These are phyloP conservation scores for Metschnikowia lachancei DNA, from an alignment of 805 yeast species.

Conservation along the genomic window DNA sequence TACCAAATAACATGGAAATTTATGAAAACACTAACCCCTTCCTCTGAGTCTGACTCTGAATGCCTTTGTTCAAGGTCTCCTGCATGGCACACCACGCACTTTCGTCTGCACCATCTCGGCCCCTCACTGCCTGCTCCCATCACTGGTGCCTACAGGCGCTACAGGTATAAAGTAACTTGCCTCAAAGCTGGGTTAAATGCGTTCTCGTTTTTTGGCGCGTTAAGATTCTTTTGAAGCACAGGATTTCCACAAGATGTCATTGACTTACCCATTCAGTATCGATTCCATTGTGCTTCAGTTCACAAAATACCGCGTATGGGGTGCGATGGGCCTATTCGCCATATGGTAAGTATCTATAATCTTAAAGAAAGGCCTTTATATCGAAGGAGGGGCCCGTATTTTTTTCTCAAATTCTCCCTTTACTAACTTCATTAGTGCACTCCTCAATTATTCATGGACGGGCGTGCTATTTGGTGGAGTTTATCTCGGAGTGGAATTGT, in stretches of 20 bases:
- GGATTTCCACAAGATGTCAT: background rate
- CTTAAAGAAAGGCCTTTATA: too few relatives aligned
- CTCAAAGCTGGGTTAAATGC: background rate
- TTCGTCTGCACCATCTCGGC: too few relatives aligned
- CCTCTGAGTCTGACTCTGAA: too few relatives aligned
- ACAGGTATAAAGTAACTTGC: too few relatives aligned
- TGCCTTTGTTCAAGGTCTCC: too few relatives aligned
- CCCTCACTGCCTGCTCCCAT: too few relatives aligned
- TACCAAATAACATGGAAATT: too few relatives aligned
- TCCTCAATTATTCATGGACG: background rate
- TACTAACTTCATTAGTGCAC: background rate
- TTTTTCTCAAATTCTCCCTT: too few relatives aligned
- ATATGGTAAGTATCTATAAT: conserved; percentile 16
- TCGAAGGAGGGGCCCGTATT: too few relatives aligned
- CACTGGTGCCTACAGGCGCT: too few relatives aligned
- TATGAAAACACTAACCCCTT: too few relatives aligned
- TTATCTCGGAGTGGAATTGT: conserved; percentile 7
- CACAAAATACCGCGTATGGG: background rate
- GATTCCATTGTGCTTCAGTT: conserved; percentile 8
- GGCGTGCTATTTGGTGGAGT: background rate
- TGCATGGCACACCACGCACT: too few relatives aligned
- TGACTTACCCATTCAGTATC: conserved; percentile 10
- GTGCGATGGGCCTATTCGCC: background rate
- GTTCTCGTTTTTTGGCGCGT: background rate
- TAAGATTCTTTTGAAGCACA: background rate